Percentiles rank a stretch among this genome's conserved stretches.
Evolutionary conservation across 2,329 filamentous ascomycete species (phyloP).

Genomic region (Pseudogymnoascus sp.): DNA sequence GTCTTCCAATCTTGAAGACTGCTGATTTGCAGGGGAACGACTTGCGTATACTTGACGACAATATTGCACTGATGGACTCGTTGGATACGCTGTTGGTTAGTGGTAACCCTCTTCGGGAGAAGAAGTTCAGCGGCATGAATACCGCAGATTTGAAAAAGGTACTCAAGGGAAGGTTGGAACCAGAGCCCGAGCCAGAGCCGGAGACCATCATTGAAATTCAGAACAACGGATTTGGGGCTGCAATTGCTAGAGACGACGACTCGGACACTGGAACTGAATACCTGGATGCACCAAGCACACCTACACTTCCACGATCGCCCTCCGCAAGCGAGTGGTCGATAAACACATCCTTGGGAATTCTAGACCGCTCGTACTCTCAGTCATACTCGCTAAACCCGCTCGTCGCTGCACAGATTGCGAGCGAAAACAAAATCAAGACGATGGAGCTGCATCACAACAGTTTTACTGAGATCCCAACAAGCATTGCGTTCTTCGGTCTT

Average conservation of each 20-base stretch:
- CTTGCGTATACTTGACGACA: conserved; percentile 66
- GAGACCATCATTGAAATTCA: conserved; percentile 30
- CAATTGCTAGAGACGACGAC: conserved; percentile 26
- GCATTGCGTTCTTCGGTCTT: conserved; percentile 64
- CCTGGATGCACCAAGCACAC: conserved; percentile 53
- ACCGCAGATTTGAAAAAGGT: conserved; percentile 76
- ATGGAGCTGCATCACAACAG: conserved; percentile 73
- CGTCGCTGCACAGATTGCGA: conserved; percentile 49
- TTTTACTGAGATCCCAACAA: conserved; percentile 61
- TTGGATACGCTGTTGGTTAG: conserved; percentile 69
- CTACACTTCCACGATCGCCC: conserved; percentile 37
- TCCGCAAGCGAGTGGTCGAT: conserved; percentile 34
- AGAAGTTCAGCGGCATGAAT: conserved; percentile 73
- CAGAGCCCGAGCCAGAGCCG: conserved; percentile 31
- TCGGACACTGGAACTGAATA: conserved; percentile 45
- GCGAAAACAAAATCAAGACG: conserved; percentile 45
- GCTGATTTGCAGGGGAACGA: conserved; percentile 84
- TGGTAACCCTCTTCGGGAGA: conserved; percentile 86
- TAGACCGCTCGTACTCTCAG: conserved; percentile 65
- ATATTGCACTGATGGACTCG: conserved; percentile 71
- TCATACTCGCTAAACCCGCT: conserved; percentile 54
- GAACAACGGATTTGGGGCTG: conserved; percentile 1
- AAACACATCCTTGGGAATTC: conserved; percentile 44
- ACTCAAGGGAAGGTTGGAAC: conserved; percentile 59
- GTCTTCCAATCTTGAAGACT: conserved; percentile 61